phyloP scores from a whole-genome alignment of 352 stramenopile species.

The Thraustochytrium striatum region DNA sequence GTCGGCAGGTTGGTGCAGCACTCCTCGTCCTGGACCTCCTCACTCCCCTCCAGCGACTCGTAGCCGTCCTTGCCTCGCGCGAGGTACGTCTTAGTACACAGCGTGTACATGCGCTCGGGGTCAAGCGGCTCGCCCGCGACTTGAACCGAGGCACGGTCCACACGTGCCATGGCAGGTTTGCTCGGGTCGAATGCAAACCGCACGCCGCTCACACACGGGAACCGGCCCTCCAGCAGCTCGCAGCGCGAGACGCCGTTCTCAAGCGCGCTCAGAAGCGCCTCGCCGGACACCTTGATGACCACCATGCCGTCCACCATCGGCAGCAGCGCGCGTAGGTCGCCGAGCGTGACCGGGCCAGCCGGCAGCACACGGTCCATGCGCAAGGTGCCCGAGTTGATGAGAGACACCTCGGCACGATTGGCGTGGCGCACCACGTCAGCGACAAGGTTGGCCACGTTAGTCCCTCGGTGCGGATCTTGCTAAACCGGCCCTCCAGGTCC shows the following conservation, averaged over 20 bases:
- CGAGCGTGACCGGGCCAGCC: conserved; percentile 54
- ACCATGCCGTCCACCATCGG: conserved; percentile 57
- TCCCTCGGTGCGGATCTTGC: conserved; percentile 59
- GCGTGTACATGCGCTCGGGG: conserved; percentile 3
- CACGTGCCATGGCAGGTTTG: conserved; percentile 44
- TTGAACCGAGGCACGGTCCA: conserved; percentile 18
- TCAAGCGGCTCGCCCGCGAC: conserved; percentile 50
- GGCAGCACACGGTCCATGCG: conserved; percentile 56
- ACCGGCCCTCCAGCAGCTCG: conserved; percentile 58
- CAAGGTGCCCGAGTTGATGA: conserved; percentile 61
- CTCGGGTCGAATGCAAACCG: conserved; percentile 58
- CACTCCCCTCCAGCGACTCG: conserved; percentile 18
- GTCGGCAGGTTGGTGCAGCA: conserved; percentile 55
- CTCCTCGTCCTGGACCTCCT: conserved; percentile 56
- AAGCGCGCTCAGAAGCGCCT: conserved; percentile 54
- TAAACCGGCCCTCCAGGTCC: conserved; percentile 55
- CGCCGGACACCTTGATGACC: conserved; percentile 56
- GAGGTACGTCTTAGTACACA: conserved; percentile 59
- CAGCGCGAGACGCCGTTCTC: conserved; percentile 62
- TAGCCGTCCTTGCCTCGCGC: conserved; percentile 60
- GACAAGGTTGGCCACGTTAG: conserved; percentile 61
- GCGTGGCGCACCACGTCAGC: conserved; percentile 55
- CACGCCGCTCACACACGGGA: conserved; percentile 59
- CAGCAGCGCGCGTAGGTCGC: conserved; percentile 58
- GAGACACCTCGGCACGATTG: conserved; percentile 53